These are phyloP conservation scores for Solanum chmielewskii DNA, from an alignment of 257 asterid genomes.

Conservation along the genomic window DNA sequence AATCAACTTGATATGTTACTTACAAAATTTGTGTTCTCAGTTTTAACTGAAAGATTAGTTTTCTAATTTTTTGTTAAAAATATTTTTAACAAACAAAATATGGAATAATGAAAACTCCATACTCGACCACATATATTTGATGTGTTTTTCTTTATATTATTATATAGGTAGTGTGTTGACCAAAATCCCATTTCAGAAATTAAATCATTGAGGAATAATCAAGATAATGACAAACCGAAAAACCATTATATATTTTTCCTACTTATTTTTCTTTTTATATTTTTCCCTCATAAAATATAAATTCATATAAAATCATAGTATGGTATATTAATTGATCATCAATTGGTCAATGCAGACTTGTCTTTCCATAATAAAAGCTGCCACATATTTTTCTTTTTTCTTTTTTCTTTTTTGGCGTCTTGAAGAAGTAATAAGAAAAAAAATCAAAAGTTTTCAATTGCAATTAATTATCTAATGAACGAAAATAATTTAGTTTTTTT, in stretches of 20 bases:
- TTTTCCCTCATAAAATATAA: not conserved
- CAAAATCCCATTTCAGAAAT: too few species aligned
- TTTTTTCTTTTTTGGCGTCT: not conserved
- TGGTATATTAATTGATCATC: not conserved
- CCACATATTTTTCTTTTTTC: not conserved
- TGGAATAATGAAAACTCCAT: not conserved
- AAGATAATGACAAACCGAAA: not conserved
- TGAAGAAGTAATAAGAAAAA: not conserved
- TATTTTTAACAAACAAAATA: not conserved
- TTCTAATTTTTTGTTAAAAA: not conserved
- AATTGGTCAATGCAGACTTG: not conserved
- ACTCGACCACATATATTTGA: not conserved
- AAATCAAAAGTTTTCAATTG: not conserved
- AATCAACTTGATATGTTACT: not conserved
- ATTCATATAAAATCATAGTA: not conserved
- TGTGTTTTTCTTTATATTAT: not conserved
- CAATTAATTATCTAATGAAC: not conserved
- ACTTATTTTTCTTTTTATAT: not conserved
- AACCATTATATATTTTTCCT: not conserved
- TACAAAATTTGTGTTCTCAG: not conserved
- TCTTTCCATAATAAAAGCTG: not conserved
- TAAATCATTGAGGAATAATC: too few species aligned
- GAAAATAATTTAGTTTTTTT: not conserved
- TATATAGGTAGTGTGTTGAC: too few species aligned
- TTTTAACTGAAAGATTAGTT: not conserved